Evolutionary conservation across 169 alveolate species (phyloP), one percentile per base, ranked within the genome.

Genomic region (Plasmodium ovale): DNA sequence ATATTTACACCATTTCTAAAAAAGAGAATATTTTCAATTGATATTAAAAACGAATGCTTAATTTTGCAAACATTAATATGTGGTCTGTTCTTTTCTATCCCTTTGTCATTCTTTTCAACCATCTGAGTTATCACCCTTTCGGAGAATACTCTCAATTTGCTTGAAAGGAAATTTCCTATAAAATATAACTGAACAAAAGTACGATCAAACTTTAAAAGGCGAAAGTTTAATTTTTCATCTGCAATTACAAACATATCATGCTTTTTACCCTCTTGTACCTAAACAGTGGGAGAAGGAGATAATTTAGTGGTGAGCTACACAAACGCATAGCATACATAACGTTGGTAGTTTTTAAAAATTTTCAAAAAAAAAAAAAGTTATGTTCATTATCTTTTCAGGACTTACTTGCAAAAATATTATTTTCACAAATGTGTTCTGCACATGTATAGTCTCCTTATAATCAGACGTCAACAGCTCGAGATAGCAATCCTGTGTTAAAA

Each of bases 141-240:
- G n/a, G 56, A 47, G 62, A 39, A 77, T 21, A 60, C 16, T 14
- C 29, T 77, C 53, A 77, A 67, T 29, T 77, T 77, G 4, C 19
- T 19, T 37, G 59, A 60, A 31, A 21, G 31, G 23, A 77, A 77
- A 25, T 77, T 77, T 19, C 74, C 88, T 3, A 77, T 65, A 53
- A 77, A 77, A 53, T 25, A 44, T 2, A 37, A 60, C 27, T 77
- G 77, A 25, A 77, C 67, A 68, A 77, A 77, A 47, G 71, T 25
- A 25, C 54, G 33, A 67, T 60, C 69, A 33, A 60, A 77, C 16
- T 60, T 59, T 31, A 77, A 47, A 25, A 77, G 59, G 39, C 88
- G 73, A 35, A 77, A 60, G 19, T 77, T 77, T 53, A 77, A 42
- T 62, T 59, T 77, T 42, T 77, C 88, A 77, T 77, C 88, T 16